Evolutionary conservation across 192 early-diverging fungal genomes (phyloP), one percentile per base, ranked within the genome.

Genomic region (Lobosporangium transversale): DNA sequence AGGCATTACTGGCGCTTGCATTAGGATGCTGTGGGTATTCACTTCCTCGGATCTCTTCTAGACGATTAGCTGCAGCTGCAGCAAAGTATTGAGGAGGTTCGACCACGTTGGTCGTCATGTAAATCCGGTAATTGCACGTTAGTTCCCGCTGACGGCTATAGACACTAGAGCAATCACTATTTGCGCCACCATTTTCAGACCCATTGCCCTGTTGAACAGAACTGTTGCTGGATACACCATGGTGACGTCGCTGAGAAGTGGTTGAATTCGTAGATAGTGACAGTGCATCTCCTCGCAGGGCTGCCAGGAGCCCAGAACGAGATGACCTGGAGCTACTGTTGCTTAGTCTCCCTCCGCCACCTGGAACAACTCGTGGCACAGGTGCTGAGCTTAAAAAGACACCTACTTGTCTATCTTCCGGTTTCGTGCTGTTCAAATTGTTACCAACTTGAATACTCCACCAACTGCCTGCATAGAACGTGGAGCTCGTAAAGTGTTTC

Each of bases 361-460:
- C 59, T 1, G 73, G 59, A 0, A 62, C 52, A 4, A 58, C 73
- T 1, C 73, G 64, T 4, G 73, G 73, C 0, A 42, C 23, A 2
- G 52, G 64, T 0, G 73, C 58, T 27, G 73, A 47, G 52, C 64
- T 76, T 36, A 76, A 51, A 43, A 67, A 76, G 4, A 76, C 58
- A 4, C 73, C 73, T 1, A 76, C 59, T 21, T 61, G 65, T 17
- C 59, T 59, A 10, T 62, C 56, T 36, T 52, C n/a, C n/a, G n/a
- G n/a, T n/a, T n/a, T n/a, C n/a, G n/a, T n/a, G n/a, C n/a, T 29
- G 35, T 66, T 76, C 2, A 76, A 62, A 17, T 67, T 67, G 24
- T 76, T 76, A 15, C 64, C 64, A 2, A 76, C 73, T 31, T 76
- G 73, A 36, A 76, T 76, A 26, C 73, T 76, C 73, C 73, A 76